phyloP scores from a whole-genome alignment of 1,284 basidiomycete genomes.

The Ustilago nuda region DNA sequence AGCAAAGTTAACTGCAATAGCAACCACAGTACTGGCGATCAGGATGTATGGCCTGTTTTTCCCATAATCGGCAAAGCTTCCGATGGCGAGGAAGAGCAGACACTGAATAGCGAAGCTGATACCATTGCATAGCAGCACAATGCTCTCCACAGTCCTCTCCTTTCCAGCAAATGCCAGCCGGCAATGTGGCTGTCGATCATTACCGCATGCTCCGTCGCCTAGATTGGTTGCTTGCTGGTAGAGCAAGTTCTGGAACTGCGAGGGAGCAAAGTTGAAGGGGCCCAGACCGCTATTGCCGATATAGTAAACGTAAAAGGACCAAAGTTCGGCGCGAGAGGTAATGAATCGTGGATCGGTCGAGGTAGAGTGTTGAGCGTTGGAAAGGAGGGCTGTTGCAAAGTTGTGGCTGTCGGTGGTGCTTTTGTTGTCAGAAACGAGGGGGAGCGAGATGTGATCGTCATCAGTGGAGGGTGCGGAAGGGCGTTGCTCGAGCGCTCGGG shows the following conservation, averaged over 20 bases:
- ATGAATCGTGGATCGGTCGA: slow-evolving; percentile 23
- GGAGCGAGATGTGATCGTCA: slow-evolving; percentile 12
- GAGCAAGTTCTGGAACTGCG: slow-evolving; percentile 80
- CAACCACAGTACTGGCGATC: slow-evolving; percentile 42
- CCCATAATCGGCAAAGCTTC: slow-evolving; percentile 73
- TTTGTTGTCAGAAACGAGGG: slow-evolving; percentile 11
- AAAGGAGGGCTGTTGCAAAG: slow-evolving; percentile 23
- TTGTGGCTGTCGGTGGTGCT: slow-evolving; percentile 11
- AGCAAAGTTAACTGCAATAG: slow-evolving; percentile 45
- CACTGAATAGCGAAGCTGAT: slow-evolving; percentile 63
- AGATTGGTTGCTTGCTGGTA: slow-evolving; percentile 74
- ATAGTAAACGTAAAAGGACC: slow-evolving; percentile 80
- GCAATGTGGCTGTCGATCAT: slow-evolving; percentile 41
- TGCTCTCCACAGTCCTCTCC: slow-evolving; percentile 52
- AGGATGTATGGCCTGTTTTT: slow-evolving; percentile 48
- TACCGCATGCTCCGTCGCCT: slow-evolving; percentile 57
- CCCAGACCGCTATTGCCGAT: slow-evolving; percentile 77
- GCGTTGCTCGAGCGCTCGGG: background rate
- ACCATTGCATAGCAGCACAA: slow-evolving; percentile 53
- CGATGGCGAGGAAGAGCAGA: slow-evolving; percentile 80
- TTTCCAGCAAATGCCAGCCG: slow-evolving; percentile 72
- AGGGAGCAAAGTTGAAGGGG: slow-evolving; percentile 79
- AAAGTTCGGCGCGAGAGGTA: slow-evolving; percentile 70
- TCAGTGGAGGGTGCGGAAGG: background rate
- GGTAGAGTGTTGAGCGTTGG: slow-evolving; percentile 17